Conservation (phyloP, 163 green algal species). For the Chlorella variabilis region DNA sequence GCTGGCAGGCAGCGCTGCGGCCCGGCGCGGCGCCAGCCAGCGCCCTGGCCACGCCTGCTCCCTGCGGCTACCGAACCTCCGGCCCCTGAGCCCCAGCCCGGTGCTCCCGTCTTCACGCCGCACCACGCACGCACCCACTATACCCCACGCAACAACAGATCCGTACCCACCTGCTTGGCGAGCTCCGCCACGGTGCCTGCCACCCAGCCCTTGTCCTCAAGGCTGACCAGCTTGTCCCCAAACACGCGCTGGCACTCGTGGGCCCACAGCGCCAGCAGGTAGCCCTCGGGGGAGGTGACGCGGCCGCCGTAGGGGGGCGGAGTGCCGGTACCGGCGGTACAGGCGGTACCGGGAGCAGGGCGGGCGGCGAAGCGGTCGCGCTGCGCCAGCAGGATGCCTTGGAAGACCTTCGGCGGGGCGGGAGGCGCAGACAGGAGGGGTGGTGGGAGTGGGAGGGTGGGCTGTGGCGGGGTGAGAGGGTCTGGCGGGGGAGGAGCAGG, state of each 20-base stretch:
- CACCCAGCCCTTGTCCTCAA: conserved; percentile 91
- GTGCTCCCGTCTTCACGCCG: no score
- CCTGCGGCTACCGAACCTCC: no score
- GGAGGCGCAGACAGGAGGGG: not conserved
- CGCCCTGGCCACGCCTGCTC: no score
- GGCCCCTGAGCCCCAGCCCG: no score
- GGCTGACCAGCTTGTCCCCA: conserved; percentile 86
- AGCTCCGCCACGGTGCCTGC: conserved; percentile 66
- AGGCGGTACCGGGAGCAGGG: no score
- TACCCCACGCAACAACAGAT: no score
- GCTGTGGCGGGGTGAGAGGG: not conserved
- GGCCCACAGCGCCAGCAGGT: conserved; percentile 89
- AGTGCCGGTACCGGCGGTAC: no score
- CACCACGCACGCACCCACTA: no score
- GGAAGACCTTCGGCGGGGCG: conserved; percentile 69
- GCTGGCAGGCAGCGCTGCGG: no score
- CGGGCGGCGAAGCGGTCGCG: conserved; percentile 74
- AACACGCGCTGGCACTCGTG: conserved; percentile 95
- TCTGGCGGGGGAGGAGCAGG: not conserved
- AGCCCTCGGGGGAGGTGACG: conserved; percentile 67
- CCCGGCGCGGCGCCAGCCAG: no score
- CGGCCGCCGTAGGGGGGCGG: conserved; percentile 68
- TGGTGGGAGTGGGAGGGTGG: not conserved
- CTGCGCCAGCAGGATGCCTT: conserved; percentile 85
- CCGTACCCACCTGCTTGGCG: conserved; percentile 28